Base-by-base conservation (phyloP, 2,329 filamentous ascomycete species). In the Pyrenophora seminiperda region DNA sequence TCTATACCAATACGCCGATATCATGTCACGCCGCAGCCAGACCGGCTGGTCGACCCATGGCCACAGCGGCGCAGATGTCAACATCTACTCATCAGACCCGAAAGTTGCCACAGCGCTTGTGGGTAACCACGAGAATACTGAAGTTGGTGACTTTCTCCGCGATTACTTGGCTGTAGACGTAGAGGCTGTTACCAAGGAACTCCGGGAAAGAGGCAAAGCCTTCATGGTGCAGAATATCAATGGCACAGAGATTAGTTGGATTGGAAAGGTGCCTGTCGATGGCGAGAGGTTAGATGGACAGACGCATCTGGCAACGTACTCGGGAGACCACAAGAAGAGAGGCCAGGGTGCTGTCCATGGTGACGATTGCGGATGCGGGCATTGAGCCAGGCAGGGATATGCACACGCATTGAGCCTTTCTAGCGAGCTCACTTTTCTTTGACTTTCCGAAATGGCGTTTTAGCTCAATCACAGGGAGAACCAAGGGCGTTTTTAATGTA, bases 11-110 rank as follows among this genome's bases (percentile, higher is more conserved):
- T 89, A 97, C 68, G 86, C 91, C 0, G 86, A 90, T 66, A 93
- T 99, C 78, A 84, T 97, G 61, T 96, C 90, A 61, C 82, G 89
- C 4, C 85, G 94, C 53, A 90, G 92, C 1, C 91, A 96, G 67
- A 84, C 96, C 34, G 95, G 94, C 11, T 99, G 94, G 94, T 87
- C 84, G 57, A 96, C 92, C 0, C 93, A 97, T 71, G 94, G 94
- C 20, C 94, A 99, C 76, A 66, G 67, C 68, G 94, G 88, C 42
- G 91, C 94, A 6, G 94, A 99, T 70, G 94, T 99, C 40, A 99
- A 99, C 73, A 90, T 99, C 60, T 99, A 97, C 76, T 88, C 89
- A 43, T 92, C 89, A 0, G 86, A 89, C 3, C 80, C 83, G 0
- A 80, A 83, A 30, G 76, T 78, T 22, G 83, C 86, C 0, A 80